phyloP scores from a whole-genome alignment of 2,329 filamentous ascomycete genomes.

The Hymenoscyphus occultus region DNA sequence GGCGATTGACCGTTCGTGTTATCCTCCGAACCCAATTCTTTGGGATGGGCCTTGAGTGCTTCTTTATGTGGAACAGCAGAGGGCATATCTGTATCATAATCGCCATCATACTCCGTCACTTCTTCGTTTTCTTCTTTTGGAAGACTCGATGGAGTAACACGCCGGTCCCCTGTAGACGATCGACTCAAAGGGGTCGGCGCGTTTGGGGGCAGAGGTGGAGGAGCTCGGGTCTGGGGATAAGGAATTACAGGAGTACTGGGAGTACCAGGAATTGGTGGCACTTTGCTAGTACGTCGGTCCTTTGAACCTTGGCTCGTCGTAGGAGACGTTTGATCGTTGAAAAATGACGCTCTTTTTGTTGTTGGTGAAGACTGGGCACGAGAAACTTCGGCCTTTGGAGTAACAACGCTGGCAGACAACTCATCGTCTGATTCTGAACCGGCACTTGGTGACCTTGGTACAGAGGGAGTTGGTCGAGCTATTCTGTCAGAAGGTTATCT shows the following conservation, averaged over 20 bases:
- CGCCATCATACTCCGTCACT: conserved; percentile 91
- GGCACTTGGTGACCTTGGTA: conserved; percentile 63
- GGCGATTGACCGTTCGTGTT: conserved; percentile 51
- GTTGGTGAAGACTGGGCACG: conserved; percentile 48
- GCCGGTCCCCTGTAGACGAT: conserved; percentile 57
- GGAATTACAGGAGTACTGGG: conserved; percentile 44
- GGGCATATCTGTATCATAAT: conserved; percentile 96
- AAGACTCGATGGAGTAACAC: conserved; percentile 41
- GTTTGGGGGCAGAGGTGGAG: conserved; percentile 62
- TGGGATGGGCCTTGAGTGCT: conserved; percentile 77
- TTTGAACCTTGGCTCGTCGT: conserved; percentile 38
- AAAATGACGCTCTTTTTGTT: conserved; percentile 36
- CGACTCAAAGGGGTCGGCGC: conserved; percentile 49
- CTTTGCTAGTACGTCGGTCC: conserved; percentile 55
- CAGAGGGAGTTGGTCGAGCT: conserved; percentile 59
- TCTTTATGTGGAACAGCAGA: conserved; percentile 94
- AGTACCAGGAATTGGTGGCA: conserved; percentile 61
- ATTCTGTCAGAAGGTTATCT: background rate
- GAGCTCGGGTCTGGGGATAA: conserved; percentile 56
- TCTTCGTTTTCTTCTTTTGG: conserved; percentile 66
- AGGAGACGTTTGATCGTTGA: conserved; percentile 38
- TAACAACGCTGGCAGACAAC: conserved; percentile 54
- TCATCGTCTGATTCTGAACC: conserved; percentile 91
- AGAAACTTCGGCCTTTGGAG: conserved; percentile 39
- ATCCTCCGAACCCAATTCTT: conserved; percentile 74